Conservation (phyloP, 257 asterid species). For the Jasminum sambac region DNA sequence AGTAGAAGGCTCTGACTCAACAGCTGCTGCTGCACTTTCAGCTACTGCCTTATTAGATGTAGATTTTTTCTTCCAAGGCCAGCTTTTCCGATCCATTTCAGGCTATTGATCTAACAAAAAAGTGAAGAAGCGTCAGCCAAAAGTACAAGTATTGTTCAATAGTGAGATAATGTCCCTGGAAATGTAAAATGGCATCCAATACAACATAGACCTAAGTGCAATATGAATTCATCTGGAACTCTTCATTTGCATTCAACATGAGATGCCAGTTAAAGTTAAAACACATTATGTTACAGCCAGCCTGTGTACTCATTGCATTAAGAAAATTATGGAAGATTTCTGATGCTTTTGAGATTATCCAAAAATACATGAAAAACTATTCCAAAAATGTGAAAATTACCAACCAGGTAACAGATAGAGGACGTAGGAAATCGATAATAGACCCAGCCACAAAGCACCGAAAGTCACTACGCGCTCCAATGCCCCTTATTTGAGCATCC, state of each 20-base stretch:
- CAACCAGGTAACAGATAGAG: neutral
- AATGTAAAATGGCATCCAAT: constrained; percentile 13
- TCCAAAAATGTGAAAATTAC: constrained; percentile 9
- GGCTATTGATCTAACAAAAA: constrained; percentile 28
- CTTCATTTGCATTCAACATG: constrained; percentile 9
- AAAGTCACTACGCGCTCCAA: neutral
- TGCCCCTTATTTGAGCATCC: neutral
- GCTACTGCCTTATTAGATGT: constrained; percentile 69
- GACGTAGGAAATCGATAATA: neutral
- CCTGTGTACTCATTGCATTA: constrained; percentile 4
- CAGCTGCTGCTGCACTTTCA: constrained; percentile 42
- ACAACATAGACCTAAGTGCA: constrained; percentile 17
- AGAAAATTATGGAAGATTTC: neutral
- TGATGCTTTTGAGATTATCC: neutral
- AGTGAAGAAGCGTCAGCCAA: constrained; percentile 1
- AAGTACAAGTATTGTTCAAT: neutral
- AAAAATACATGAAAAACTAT: neutral
- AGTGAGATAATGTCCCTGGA: neutral
- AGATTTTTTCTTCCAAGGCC: constrained; percentile 98
- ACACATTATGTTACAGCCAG: constrained; percentile 4
- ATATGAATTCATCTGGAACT: constrained; percentile 5
- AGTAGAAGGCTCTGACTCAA: constrained; percentile 45
- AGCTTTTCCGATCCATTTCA: constrained; percentile 76
- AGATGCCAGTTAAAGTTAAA: neutral
- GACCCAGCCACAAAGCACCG: neutral